Evolutionary conservation across 1,284 basidiomycete genomes (phyloP).

Genomic region (Ustilago sp.): DNA sequence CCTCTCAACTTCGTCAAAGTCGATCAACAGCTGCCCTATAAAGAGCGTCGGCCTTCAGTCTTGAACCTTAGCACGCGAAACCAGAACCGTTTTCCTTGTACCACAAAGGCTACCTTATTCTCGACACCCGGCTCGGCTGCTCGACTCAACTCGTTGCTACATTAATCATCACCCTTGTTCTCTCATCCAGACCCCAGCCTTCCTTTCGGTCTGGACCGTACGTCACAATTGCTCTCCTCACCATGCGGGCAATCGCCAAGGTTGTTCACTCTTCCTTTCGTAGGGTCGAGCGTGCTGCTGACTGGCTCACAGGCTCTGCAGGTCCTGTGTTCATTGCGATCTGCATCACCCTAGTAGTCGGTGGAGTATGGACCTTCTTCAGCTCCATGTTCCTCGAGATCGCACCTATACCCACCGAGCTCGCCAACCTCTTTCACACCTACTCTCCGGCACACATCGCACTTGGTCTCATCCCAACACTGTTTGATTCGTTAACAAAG

Average conservation of each 20-base stretch:
- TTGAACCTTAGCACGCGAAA: too few species aligned
- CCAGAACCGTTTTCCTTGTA: too few species aligned
- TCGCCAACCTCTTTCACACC: slow-evolving; percentile 51
- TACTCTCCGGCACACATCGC: slow-evolving; percentile 58
- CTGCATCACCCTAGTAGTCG: slow-evolving; percentile 78
- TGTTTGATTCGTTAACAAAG: slow-evolving; percentile 28
- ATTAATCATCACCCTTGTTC: background rate
- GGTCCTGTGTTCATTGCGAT: slow-evolving; percentile 84
- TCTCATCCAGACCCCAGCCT: background rate
- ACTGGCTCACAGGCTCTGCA: slow-evolving; percentile 85
- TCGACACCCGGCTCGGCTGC: too few species aligned
- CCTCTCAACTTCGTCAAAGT: too few species aligned
- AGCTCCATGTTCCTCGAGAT: slow-evolving; percentile 51
- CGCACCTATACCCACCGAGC: slow-evolving; percentile 49
- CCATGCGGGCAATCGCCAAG: slow-evolving; percentile 66
- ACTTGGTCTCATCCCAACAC: slow-evolving; percentile 50
- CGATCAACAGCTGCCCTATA: too few species aligned
- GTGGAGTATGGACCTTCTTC: slow-evolving; percentile 81
- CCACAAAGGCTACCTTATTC: too few species aligned
- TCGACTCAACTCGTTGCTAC: background rate
- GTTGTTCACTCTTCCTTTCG: slow-evolving; percentile 87
- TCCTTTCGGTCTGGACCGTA: background rate
- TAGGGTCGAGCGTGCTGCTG: slow-evolving; percentile 80
- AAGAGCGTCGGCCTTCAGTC: too few species aligned
- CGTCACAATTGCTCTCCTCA: background rate